phyloP scores from a whole-genome alignment of 148 eudicot species.

The Selenicereus undatus region DNA sequence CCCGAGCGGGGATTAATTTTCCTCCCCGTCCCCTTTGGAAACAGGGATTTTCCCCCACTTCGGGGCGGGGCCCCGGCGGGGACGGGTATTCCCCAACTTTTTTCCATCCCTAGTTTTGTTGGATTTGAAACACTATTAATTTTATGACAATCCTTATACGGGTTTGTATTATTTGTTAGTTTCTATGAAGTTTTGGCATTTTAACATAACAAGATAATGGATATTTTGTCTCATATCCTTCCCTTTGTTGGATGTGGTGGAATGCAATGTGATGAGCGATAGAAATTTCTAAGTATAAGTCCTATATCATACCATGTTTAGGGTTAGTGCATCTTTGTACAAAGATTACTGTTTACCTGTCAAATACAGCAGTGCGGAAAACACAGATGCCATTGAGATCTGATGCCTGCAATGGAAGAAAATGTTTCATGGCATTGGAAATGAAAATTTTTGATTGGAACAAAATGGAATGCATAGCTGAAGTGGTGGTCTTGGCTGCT shows the following conservation, averaged over 20 bases:
- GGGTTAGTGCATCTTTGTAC: neutral
- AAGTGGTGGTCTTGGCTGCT: slow-evolving; percentile 17
- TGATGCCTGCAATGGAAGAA: neutral
- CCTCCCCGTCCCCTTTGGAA: too few species aligned
- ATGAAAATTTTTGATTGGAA: neutral
- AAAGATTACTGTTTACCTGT: neutral
- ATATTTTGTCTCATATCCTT: neutral
- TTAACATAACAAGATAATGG: neutral
- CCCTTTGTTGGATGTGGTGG: neutral
- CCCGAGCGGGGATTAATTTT: too few species aligned
- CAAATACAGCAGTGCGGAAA: neutral
- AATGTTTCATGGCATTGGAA: neutral
- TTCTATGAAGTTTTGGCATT: neutral
- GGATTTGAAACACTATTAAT: neutral
- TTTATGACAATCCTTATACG: neutral
- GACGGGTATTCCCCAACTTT: too few species aligned
- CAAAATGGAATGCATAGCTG: neutral
- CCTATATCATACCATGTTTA: neutral
- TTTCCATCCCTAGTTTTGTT: too few species aligned
- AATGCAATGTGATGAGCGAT: neutral
- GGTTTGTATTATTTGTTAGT: neutral
- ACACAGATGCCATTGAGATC: neutral
- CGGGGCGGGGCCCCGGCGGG: too few species aligned
- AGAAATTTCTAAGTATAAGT: neutral
- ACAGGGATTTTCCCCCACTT: too few species aligned